phyloP scores from a whole-genome alignment of 2,329 filamentous ascomycete species.

The Trichocomaceae sp. region DNA sequence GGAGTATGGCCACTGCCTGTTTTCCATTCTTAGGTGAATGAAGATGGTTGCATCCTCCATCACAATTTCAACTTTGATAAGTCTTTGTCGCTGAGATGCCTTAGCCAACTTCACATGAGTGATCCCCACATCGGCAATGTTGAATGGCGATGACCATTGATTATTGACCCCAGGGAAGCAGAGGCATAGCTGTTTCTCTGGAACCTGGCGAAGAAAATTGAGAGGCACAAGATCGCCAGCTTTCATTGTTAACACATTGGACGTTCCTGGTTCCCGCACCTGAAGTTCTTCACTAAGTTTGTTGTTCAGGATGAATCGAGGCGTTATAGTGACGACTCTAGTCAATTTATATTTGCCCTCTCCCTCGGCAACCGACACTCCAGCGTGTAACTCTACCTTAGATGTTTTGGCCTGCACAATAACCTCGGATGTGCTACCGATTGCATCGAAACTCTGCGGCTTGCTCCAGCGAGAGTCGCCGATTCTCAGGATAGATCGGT shows the following conservation, averaged over 20 bases:
- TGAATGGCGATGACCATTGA: constrained; percentile 96
- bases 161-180: constrained; percentile 94
- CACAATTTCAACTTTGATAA: constrained; percentile 81
- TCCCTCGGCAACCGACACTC: constrained; percentile 80
- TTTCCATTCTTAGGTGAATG: constrained; percentile 81
- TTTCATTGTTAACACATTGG: constrained; percentile 71
- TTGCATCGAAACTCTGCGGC: constrained; percentile 94
- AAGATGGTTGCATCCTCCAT: constrained; percentile 94
- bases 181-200: constrained; percentile 81
- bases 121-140: constrained; percentile 89
- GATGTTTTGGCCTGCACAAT: constrained; percentile 67
- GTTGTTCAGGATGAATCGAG: constrained; percentile 90
- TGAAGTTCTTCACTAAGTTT: constrained; percentile 82
- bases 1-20: constrained; percentile 94
- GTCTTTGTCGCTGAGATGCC: constrained; percentile 76
- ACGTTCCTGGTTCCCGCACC: constrained; percentile 85
- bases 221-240: constrained; percentile 75
- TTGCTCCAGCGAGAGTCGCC: constrained; percentile 94
- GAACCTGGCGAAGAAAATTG: constrained; percentile 78
- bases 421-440: constrained; percentile 86
- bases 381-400: constrained; percentile 78
- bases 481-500: constrained; percentile 79
- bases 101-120: constrained; percentile 92
- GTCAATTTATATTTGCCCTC: constrained; percentile 98
- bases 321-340: constrained; percentile 87